phyloP scores from a whole-genome alignment of 768 basidiomycete species.

The Imleria badia region DNA sequence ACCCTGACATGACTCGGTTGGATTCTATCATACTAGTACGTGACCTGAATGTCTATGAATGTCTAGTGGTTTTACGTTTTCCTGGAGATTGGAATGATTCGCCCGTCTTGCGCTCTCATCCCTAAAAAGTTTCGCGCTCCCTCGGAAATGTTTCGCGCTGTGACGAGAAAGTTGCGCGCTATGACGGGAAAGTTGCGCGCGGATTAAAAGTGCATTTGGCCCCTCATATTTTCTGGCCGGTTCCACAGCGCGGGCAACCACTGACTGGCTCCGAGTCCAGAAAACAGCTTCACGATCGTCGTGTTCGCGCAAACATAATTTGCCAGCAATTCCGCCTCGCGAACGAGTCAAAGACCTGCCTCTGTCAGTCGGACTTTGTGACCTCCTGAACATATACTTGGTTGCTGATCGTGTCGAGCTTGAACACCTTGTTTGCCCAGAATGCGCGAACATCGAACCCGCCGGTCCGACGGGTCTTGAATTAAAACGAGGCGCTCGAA shows the following conservation, averaged over 20 bases:
- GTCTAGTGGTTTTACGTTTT: no score
- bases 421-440: background rate
- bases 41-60: background rate
- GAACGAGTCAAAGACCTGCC: constrained; percentile 3
- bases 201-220: no score
- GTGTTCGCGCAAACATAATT: background rate
- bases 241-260: constrained; percentile 4
- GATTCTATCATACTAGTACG: background rate
- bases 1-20: background rate
- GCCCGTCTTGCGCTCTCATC: no score
- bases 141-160: no score
- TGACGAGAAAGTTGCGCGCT: no score
- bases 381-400: background rate
- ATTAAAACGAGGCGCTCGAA: constrained; percentile 1
- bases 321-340: constrained; percentile 1
- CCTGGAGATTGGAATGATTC: no score
- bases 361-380: background rate
- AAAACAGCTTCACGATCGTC: constrained; percentile 1
- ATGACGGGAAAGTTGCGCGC: no score
- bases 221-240: background rate
- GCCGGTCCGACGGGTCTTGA: background rate
- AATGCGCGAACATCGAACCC: constrained; percentile 2
- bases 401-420: background rate
- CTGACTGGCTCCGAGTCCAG: background rate
- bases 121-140: background rate